These are phyloP conservation scores for Epichloe amarillans DNA, from an alignment of 2,329 filamentous ascomycete species.

Conservation along the genomic window DNA sequence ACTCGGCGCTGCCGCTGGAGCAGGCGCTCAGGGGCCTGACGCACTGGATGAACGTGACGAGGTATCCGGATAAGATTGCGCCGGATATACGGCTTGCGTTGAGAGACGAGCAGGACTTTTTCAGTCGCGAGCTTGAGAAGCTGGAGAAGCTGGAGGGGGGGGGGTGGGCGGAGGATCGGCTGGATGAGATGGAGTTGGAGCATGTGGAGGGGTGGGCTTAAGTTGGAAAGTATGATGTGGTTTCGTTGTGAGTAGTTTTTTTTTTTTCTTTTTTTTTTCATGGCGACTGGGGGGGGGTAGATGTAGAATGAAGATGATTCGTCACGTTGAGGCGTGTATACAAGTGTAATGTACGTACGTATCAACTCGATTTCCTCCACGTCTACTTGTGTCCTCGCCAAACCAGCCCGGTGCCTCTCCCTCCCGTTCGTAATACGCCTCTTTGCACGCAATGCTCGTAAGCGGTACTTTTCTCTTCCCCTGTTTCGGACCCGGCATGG, in stretches of 20 bases:
- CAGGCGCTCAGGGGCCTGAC: constrained; percentile 80
- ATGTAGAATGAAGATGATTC: neutral
- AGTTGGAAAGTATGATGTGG: neutral
- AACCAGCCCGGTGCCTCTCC: too few relatives aligned
- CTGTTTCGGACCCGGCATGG: too few relatives aligned
- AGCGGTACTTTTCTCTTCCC: too few relatives aligned
- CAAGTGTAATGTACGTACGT: too few relatives aligned
- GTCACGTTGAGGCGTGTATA: too few relatives aligned
- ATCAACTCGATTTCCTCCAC: too few relatives aligned
- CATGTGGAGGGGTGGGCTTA: constrained; percentile 17
- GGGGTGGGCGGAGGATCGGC: constrained; percentile 30
- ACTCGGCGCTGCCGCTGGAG: constrained; percentile 82
- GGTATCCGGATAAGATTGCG: constrained; percentile 69
- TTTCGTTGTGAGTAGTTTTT: neutral
- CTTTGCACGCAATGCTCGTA: too few relatives aligned
- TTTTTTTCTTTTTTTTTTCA: neutral
- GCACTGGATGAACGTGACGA: constrained; percentile 83
- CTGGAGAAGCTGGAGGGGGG: constrained; percentile 34
- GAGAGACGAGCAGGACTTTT: constrained; percentile 67
- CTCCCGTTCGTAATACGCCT: too few relatives aligned
- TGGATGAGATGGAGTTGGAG: constrained; percentile 22
- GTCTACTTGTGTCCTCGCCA: too few relatives aligned
- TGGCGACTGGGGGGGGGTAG: neutral
- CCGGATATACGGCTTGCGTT: constrained; percentile 42
- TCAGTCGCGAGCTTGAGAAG: constrained; percentile 62